Percentiles rank a stretch among this genome's conserved stretches.
These are phyloP conservation scores for Cladobotryum mycophilum DNA, from an alignment of 2,329 filamentous ascomycete species.

Conservation along the genomic window DNA sequence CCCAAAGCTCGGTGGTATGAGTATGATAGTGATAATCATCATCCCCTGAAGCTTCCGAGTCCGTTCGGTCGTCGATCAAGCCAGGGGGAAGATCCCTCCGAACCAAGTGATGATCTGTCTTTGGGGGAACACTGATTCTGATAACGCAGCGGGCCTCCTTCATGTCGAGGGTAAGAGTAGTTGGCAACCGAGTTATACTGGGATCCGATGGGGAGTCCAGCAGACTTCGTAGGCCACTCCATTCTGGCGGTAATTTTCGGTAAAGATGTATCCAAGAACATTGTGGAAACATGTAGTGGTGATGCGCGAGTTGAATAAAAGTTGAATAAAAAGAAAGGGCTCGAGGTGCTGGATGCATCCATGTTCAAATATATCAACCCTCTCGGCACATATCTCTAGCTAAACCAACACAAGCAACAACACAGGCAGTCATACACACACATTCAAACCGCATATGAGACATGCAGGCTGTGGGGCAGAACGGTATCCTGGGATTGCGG, in stretches of 20 bases:
- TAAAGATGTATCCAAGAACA: background rate
- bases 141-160: conserved; percentile 13
- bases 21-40: conserved; percentile 45
- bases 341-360: no score
- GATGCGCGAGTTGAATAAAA: background rate
- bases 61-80: conserved; percentile 44
- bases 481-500: background rate
- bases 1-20: conserved; percentile 42
- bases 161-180: conserved; percentile 34
- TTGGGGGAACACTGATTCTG: conserved; percentile 9
- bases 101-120: conserved; percentile 39
- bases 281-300: background rate
- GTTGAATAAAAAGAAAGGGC: background rate
- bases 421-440: background rate
- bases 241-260: conserved; percentile 19
- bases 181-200: conserved; percentile 36
- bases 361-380: no score
- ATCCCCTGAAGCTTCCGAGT: conserved; percentile 45
- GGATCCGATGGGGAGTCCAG: conserved; percentile 33
- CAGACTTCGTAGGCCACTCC: conserved; percentile 31
- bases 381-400: no score
- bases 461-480: background rate
- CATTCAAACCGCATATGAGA: background rate
- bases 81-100: conserved; percentile 42
- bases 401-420: no score